Evolutionary conservation across 139 green algal species (phyloP).

Genomic region (Nannochloris sp.): DNA sequence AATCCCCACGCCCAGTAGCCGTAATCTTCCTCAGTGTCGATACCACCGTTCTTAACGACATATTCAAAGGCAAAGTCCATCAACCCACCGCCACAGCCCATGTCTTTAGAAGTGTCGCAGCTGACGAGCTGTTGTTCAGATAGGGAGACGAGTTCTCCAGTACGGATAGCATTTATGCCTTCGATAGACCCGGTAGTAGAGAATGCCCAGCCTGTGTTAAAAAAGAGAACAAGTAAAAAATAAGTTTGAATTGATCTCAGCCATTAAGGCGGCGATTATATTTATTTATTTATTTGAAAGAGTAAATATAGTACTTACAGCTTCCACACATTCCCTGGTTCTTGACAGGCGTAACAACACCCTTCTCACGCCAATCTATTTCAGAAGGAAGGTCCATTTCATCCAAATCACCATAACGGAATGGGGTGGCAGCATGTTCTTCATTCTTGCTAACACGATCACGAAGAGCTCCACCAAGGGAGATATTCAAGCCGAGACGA

Average conservation of each 20-base stretch:
- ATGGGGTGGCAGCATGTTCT: slow-evolving; percentile 7
- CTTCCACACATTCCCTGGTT: slow-evolving; percentile 80
- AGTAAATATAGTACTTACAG: background rate
- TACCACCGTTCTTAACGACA: slow-evolving; percentile 52
- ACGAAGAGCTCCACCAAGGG: background rate
- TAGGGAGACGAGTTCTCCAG: slow-evolving; percentile 68
- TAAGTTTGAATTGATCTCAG: background rate
- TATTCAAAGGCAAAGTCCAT: slow-evolving; percentile 63
- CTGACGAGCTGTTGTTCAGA: slow-evolving; percentile 93
- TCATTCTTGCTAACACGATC: no score
- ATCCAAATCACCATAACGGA: slow-evolving; percentile 40
- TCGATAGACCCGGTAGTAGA: slow-evolving; percentile 64
- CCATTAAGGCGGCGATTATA: background rate
- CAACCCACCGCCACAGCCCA: slow-evolving; percentile 35
- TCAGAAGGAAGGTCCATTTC: slow-evolving; percentile 22
- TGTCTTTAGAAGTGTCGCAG: slow-evolving; percentile 61
- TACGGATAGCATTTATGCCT: slow-evolving; percentile 76
- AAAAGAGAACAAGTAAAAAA: background rate
- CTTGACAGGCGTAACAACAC: slow-evolving; percentile 84
- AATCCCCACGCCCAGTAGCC: slow-evolving; percentile 57
- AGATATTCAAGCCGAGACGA: slow-evolving; percentile 38
- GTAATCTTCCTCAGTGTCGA: slow-evolving; percentile 84
- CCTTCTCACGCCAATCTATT: slow-evolving; percentile 75
- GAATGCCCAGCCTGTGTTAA: slow-evolving; percentile 88
- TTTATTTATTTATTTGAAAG: background rate